phyloP scores from a whole-genome alignment of 495 filamentous ascomycete species.

The Cercophora samala region DNA sequence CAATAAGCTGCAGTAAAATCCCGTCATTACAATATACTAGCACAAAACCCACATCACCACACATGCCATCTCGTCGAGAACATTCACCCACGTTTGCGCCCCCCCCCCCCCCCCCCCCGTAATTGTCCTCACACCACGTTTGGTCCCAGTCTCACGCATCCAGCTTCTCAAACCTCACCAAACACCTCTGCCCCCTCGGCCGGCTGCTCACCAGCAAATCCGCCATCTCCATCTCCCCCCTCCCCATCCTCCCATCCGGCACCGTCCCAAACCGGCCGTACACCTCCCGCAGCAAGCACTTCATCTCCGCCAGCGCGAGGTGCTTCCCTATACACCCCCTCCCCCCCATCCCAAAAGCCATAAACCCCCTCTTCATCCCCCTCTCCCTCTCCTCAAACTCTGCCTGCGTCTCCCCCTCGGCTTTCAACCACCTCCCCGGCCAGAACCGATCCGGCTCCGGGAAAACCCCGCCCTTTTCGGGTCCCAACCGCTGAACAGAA shows the following conservation, averaged over 20 bases:
- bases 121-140: too few relatives aligned
- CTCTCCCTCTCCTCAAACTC: constrained; percentile 20
- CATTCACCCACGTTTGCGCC: too few relatives aligned
- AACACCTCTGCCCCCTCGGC: constrained; percentile 53
- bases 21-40: too few relatives aligned
- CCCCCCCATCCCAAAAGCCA: constrained; percentile 54
- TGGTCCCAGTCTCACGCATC: neutral
- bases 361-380: constrained; percentile 48
- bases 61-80: too few relatives aligned
- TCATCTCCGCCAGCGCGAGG: constrained; percentile 66
- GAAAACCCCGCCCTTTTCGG: constrained; percentile 42
- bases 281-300: constrained; percentile 53
- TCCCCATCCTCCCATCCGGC: constrained; percentile 51
- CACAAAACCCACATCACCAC: too few relatives aligned
- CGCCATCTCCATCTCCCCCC: constrained; percentile 53
- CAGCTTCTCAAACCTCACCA: constrained; percentile 15
- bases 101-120: too few relatives aligned
- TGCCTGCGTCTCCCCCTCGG: constrained; percentile 30
- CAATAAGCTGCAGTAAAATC: too few relatives aligned
- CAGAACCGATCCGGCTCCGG: constrained; percentile 53
- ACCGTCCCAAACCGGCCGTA: constrained; percentile 56
- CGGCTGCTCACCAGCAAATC: constrained; percentile 61
- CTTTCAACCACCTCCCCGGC: constrained; percentile 63
- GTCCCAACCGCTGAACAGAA: constrained; percentile 51
- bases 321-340: constrained; percentile 58